These are phyloP conservation scores for Phaeosphaeriaceae sp. DNA, from an alignment of 2,329 filamentous ascomycete genomes.

Conservation along the genomic window DNA sequence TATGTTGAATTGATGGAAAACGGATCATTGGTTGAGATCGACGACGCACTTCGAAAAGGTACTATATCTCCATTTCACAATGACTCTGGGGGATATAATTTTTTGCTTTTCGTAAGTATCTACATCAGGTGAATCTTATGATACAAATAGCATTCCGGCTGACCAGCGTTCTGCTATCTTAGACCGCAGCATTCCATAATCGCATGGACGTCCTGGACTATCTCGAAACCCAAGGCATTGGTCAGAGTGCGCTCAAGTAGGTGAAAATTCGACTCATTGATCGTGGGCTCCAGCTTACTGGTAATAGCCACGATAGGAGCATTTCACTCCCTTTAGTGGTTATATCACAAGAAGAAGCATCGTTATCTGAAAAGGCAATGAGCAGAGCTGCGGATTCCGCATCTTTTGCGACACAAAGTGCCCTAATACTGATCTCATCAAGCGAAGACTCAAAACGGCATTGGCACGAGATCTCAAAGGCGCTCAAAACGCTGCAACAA, in stretches of 20 bases:
- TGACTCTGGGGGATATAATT: slow-evolving; percentile 2
- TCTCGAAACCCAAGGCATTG: slow-evolving; percentile 19
- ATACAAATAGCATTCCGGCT: not conserved
- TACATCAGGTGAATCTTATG: not conserved
- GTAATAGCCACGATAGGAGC: not conserved
- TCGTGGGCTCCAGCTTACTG: too few relatives aligned
- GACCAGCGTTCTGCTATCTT: not conserved
- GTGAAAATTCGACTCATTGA: not conserved
- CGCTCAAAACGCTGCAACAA: too few relatives aligned
- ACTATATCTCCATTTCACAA: slow-evolving; percentile 19
- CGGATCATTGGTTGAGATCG: slow-evolving; percentile 13
- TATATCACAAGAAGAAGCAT: not conserved
- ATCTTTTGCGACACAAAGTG: too few relatives aligned
- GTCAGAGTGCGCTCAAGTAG: slow-evolving; percentile 13
- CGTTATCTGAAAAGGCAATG: not conserved
- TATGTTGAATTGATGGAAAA: not conserved
- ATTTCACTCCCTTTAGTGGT: too few relatives aligned
- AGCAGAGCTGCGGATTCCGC: too few relatives aligned
- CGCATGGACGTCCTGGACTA: slow-evolving; percentile 18
- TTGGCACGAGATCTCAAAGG: too few relatives aligned
- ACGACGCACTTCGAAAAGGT: slow-evolving; percentile 15
- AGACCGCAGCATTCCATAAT: slow-evolving; percentile 9
- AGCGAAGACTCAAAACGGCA: too few relatives aligned
- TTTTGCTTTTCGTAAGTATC: slow-evolving; percentile 13
- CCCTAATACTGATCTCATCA: too few relatives aligned